Base-by-base conservation (phyloP, 2,329 filamentous ascomycete genomes). In the Curvularia sp. region DNA sequence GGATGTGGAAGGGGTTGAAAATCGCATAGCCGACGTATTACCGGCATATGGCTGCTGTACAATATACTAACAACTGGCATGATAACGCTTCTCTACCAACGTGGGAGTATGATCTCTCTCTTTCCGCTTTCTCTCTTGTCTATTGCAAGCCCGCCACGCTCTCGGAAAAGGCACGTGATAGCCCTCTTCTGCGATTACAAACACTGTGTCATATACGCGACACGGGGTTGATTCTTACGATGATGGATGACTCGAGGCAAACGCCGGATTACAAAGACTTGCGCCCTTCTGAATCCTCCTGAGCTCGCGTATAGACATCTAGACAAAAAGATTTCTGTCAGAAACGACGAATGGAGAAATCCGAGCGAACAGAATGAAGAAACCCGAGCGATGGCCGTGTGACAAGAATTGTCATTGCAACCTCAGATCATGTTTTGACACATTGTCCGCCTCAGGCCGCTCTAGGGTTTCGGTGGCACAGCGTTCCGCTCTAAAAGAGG, bases 21-120 rank as follows among this genome's bases (percentile, higher is more conserved):
- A 50, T 49, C 66, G 65, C 68, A 73, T 69, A 56, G 60, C 62
- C 64, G 63, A 70, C 63, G 63, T 20, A 53, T 12, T 20, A 50
- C 39, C 47, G 41, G 31, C 31, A 47, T 48, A 58, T 55, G 56
- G 54, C 68, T 49, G 54, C 65, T 76, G 73, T 76, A 75, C 68
- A 66, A 70, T 72, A 74, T 67, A 57, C 61, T 60, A 42, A 62
- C 52, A 44, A 43, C 22, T 52, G 48, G 52, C 42, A 57, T 28
- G 48, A 59, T 46, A 59, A 59, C 53, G 33, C 57, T 59, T 56
- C 47, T 59, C 57, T 51, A 55, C 51, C 47, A 55, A 43, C 15
- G 13, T 18, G 24, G 26, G 24, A 38, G 33, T 39, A 22, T n/a
- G 12, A 26, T 58, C 44, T 58, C 55, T 41, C 54, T 46, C 41